Conservation (phyloP, 495 filamentous ascomycete species). For the Penicillium chermesinum region DNA sequence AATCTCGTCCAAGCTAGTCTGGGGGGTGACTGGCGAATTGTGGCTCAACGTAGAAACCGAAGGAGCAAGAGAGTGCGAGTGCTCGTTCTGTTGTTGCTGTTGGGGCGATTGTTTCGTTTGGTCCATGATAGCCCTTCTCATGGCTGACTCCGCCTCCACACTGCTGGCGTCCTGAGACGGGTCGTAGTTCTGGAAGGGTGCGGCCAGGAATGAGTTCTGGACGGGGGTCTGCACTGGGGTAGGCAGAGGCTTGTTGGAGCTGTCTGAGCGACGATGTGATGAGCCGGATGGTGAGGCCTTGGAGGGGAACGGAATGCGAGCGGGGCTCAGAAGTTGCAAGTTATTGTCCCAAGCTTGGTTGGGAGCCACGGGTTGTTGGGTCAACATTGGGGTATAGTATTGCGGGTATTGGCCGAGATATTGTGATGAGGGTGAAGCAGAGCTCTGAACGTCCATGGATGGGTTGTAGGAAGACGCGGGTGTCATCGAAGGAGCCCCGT, state of each 20-base stretch:
- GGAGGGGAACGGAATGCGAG: constrained; percentile 33
- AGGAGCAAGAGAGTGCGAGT: constrained; percentile 49
- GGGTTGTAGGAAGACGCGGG: constrained; percentile 42
- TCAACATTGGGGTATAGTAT: constrained; percentile 41
- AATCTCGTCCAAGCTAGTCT: constrained; percentile 49
- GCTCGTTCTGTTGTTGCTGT: constrained; percentile 31
- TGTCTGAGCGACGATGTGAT: constrained; percentile 28
- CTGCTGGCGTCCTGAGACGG: constrained; percentile 37
- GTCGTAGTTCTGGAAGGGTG: constrained; percentile 46
- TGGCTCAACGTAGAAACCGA: constrained; percentile 53
- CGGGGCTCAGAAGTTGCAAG: constrained; percentile 37
- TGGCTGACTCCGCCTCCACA: constrained; percentile 45
- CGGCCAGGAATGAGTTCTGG: constrained; percentile 40
- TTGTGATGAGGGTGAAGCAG: constrained; percentile 28
- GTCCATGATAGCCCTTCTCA: constrained; percentile 53
- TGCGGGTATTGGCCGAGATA: constrained; percentile 30
- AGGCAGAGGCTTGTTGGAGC: constrained; percentile 42
- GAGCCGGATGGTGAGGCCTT: constrained; percentile 33
- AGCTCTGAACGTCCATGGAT: constrained; percentile 32
- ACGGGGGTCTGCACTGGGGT: constrained; percentile 43
- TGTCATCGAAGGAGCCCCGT: constrained; percentile 47
- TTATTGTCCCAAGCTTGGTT: constrained; percentile 41
- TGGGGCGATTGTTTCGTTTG: constrained; percentile 36
- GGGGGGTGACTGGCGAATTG: constrained; percentile 54
- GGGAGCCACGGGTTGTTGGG: constrained; percentile 31